These are phyloP conservation scores for Eucalyptus melliodora DNA, from an alignment of 345 rosid species.

Conservation along the genomic window DNA sequence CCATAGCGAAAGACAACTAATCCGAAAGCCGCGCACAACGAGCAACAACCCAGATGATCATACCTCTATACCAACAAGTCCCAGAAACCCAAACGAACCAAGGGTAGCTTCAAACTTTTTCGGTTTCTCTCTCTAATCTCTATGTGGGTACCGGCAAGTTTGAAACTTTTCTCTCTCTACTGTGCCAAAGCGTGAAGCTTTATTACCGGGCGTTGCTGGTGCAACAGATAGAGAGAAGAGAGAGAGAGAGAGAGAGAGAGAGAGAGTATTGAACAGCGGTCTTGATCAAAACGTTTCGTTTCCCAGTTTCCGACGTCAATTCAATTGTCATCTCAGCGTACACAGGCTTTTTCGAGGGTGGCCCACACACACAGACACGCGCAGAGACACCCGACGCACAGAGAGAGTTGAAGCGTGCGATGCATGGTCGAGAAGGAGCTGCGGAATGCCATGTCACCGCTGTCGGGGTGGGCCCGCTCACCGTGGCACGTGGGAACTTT, in stretches of 20 bases:
- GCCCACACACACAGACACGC: background rate
- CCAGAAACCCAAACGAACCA: background rate
- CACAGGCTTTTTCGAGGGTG: background rate
- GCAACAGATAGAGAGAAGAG: background rate
- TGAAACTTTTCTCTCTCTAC: background rate
- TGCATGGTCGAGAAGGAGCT: background rate
- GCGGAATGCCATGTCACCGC: background rate
- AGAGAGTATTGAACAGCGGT: background rate
- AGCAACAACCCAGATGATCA: background rate
- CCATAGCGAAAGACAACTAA: background rate
- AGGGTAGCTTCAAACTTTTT: background rate
- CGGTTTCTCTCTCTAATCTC: background rate
- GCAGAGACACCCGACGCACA: background rate
- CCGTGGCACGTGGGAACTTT: background rate
- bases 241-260: background rate
- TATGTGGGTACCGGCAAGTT: background rate
- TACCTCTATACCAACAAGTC: background rate
- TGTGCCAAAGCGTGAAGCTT: background rate
- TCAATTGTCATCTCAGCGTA: background rate
- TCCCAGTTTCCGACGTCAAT: background rate
- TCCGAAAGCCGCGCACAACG: background rate
- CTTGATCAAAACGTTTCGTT: background rate
- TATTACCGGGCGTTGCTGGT: background rate
- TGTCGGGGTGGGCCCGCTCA: background rate
- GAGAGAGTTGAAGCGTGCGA: background rate